Evolutionary conservation across 2,329 filamentous ascomycete species (phyloP), one percentile per base, ranked within the genome.

Genomic region (Beauveria sp.): DNA sequence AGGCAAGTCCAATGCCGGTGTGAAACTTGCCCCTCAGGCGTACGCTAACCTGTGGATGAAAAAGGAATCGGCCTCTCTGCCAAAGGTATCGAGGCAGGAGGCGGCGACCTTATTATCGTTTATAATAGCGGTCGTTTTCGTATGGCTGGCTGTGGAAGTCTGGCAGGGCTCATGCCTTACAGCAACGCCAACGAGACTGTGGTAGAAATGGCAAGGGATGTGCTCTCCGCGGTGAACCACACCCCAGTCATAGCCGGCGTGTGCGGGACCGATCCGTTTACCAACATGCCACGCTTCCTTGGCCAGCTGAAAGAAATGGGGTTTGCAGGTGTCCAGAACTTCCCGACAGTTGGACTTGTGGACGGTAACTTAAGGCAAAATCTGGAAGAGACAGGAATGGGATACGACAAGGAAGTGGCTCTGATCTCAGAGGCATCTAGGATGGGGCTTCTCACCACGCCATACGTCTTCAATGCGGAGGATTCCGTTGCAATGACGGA

Each of bases 61-160:
- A 79, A 80, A 22, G 85, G 86, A 49, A 88, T 88, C 62, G 87
- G 87, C 1, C 79, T 90, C 4, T 87, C 86, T 2, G 87, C 87
- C 63, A 90, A 90, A 67, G 87, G 82, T 67, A 81, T 89, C 65
- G 87, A 90, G 71, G 79, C 80, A 50, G 87, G 87, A 42, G 86
- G 86, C 63, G 84, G 81, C 16, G 86, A 90, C 67, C 75, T 90
- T 45, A 88, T 90, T 68, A 84, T 89, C 64, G 81, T 90, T 67
- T 90, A 90, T 77, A 90, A 90, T 71, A 86, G 83, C 43, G 87
- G 87, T 0, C 81, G 87, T 4, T 90, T 87, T 70, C 83, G 87
- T 10, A 90, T 91, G 88, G 87, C 86, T 0, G 87, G 87, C 0
- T 77, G 84, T 47, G 87, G 87, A 0, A 89, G 86, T 0, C 72